These are phyloP conservation scores for Boletellus deceptivus DNA, from an alignment of 1,284 basidiomycete genomes.

Conservation along the genomic window DNA sequence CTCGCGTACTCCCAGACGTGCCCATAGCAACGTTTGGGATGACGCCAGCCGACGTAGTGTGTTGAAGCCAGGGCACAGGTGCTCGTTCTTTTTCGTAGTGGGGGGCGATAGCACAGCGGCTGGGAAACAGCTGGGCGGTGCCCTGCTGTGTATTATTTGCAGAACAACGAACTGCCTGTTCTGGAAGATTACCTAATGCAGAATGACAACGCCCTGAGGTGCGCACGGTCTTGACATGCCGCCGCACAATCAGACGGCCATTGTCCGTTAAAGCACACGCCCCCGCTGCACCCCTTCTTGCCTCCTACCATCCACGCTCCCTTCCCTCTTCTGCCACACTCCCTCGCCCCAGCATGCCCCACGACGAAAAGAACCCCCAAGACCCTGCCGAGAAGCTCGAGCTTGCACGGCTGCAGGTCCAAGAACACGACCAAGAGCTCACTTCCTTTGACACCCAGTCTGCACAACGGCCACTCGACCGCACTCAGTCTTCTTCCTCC, in stretches of 20 bases:
- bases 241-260: neutral
- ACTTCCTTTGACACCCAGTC: constrained; percentile 1
- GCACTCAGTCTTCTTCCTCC: constrained; percentile 4
- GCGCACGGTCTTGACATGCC: neutral
- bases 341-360: constrained; percentile 14
- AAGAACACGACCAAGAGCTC: constrained; percentile 18
- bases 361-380: constrained; percentile 22
- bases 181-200: neutral
- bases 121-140: too few species aligned
- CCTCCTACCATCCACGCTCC: constrained; percentile 2
- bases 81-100: too few species aligned
- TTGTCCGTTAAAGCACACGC: neutral
- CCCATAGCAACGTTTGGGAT: neutral
- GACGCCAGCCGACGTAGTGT: too few species aligned
- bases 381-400: constrained; percentile 21
- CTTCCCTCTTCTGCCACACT: neutral
- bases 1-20: neutral
- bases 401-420: constrained; percentile 14
- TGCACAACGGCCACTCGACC: constrained; percentile 2
- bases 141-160: too few species aligned
- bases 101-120: too few species aligned
- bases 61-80: too few species aligned
- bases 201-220: neutral
- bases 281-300: neutral
- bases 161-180: neutral